phyloP scores from a whole-genome alignment of 2,329 filamentous ascomycete species.

The Aspergillus novoparasiticus region DNA sequence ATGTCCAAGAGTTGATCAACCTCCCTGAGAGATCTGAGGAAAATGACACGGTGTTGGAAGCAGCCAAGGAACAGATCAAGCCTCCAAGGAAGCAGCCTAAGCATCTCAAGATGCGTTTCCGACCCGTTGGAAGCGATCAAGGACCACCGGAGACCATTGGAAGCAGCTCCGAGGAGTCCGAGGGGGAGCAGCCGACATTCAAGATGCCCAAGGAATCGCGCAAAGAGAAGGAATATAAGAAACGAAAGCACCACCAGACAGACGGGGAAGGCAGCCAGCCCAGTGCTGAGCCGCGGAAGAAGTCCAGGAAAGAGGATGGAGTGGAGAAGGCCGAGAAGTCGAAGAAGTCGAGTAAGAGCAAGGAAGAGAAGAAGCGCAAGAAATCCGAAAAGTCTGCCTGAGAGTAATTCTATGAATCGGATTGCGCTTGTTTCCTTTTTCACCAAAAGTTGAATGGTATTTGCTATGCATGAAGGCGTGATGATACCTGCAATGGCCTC shows the following conservation, averaged over 20 bases:
- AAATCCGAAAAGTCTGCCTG: slow-evolving; percentile 39
- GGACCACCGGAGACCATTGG: slow-evolving; percentile 38
- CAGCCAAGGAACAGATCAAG: slow-evolving; percentile 34
- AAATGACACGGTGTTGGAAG: slow-evolving; percentile 27
- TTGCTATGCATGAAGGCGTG: slow-evolving; percentile 44
- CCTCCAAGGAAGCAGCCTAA: slow-evolving; percentile 45
- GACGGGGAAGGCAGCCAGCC: slow-evolving; percentile 31
- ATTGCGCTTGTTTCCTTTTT: slow-evolving; percentile 22
- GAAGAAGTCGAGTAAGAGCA: slow-evolving; percentile 38
- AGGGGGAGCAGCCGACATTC: slow-evolving; percentile 36
- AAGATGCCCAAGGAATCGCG: slow-evolving; percentile 31
- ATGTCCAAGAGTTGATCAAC: slow-evolving; percentile 40
- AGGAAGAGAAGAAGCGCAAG: slow-evolving; percentile 45
- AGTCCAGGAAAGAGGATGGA: slow-evolving; percentile 39
- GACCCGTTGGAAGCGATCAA: slow-evolving; percentile 42
- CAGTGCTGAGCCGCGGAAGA: slow-evolving; percentile 36
- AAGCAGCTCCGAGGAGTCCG: slow-evolving; percentile 41
- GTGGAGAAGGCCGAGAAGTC: slow-evolving; percentile 31
- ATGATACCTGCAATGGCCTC: slow-evolving; percentile 28
- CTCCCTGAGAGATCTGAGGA: slow-evolving; percentile 30
- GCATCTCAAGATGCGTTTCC: slow-evolving; percentile 49
- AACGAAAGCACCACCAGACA: slow-evolving; percentile 40
- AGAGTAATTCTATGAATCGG: slow-evolving; percentile 25
- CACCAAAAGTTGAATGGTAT: slow-evolving; percentile 18
- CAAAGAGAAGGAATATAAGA: slow-evolving; percentile 36